A percentile compares a stretch with the other conserved stretches of the same genome.
Evolutionary conservation across 78 protist genomes (phyloP).

Genomic region (Capsaspora owczarzaki): DNA sequence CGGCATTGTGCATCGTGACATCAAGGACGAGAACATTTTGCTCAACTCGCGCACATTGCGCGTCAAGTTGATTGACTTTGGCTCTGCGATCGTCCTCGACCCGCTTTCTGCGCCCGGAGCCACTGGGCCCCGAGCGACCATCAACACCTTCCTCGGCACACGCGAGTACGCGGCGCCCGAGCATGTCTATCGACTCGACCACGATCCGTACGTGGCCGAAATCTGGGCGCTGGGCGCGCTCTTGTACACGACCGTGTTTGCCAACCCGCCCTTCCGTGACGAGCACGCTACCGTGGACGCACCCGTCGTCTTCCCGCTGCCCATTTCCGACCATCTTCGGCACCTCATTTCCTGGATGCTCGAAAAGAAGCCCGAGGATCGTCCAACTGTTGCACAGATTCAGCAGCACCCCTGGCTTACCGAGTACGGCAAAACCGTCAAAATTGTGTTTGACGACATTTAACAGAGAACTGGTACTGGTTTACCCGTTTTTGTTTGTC

Average conservation of each 20-base stretch:
- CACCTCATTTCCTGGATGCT: background rate
- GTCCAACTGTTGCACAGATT: background rate
- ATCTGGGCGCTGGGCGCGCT: background rate
- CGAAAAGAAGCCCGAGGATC: background rate
- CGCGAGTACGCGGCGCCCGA: background rate
- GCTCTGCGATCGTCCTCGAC: background rate
- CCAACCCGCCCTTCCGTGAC: background rate
- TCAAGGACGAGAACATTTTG: constrained; percentile 23
- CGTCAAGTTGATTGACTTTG: constrained; percentile 4
- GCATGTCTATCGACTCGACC: background rate
- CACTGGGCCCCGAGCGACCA: no score
- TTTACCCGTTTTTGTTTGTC: no score
- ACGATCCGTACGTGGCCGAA: background rate
- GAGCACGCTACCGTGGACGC: background rate
- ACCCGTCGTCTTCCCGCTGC: background rate
- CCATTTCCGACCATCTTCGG: background rate
- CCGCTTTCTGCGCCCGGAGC: no score
- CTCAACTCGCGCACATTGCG: no score
- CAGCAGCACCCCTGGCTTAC: background rate
- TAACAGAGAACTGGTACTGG: no score
- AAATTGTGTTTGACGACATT: no score
- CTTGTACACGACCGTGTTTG: background rate
- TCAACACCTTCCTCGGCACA: background rate
- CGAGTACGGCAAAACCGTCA: no score
- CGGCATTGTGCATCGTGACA: constrained; percentile 28